Percentiles rank a stretch among this genome's conserved stretches.
Conservation (phyloP, 257 asterid species). For the Solanum ossicruentum region DNA sequence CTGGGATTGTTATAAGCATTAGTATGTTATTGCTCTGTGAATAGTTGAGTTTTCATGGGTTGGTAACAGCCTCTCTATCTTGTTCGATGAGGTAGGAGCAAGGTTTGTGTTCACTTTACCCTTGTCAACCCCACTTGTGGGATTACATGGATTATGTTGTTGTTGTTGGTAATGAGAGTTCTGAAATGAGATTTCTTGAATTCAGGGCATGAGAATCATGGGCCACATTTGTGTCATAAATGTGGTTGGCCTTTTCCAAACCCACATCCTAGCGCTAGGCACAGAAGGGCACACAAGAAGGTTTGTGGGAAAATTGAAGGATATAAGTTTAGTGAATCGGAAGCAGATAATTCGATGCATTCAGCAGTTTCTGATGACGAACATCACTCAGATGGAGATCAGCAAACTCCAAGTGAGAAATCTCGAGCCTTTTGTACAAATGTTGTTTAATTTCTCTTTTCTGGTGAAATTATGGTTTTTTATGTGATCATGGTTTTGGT, state of each 20-base stretch:
- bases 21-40: not conserved
- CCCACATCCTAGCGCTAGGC: conserved; percentile 79
- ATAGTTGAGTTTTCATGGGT: not conserved
- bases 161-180: not conserved
- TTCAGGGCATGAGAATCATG: conserved; percentile 58
- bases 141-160: not conserved
- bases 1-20: not conserved
- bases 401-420: conserved; percentile 47
- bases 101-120: not conserved
- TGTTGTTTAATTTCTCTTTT: not conserved
- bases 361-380: conserved; percentile 43
- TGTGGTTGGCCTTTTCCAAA: conserved; percentile 98
- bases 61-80: not conserved
- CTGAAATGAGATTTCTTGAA: conserved; percentile 4
- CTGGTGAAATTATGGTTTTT: not conserved
- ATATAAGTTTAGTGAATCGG: conserved; percentile 27
- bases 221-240: conserved; percentile 51
- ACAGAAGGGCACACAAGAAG: conserved; percentile 81
- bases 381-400: conserved; percentile 41
- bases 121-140: not conserved
- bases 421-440: not conserved
- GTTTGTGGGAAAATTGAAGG: conserved; percentile 80
- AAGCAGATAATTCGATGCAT: conserved; percentile 12
- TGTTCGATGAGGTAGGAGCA: not conserved
- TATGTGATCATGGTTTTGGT: not conserved